These are phyloP conservation scores for Aspergillus brunneoviolaceus DNA, from an alignment of 2,329 filamentous ascomycete species.

Conservation along the genomic window DNA sequence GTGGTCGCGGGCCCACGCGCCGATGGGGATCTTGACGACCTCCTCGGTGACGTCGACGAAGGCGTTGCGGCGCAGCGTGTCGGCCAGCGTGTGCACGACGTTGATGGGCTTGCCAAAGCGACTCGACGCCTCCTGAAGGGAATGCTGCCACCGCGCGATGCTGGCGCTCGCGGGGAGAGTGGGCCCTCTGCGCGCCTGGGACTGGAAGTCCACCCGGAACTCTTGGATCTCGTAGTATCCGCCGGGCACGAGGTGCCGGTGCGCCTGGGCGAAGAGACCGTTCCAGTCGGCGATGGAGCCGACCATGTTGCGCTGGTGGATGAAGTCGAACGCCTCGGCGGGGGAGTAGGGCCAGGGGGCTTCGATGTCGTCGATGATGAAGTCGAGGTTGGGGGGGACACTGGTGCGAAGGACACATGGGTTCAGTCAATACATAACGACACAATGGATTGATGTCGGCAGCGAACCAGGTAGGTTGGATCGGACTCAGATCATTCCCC, in stretches of 20 bases:
- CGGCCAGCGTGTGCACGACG: slow-evolving; percentile 24
- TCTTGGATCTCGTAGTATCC: slow-evolving; percentile 33
- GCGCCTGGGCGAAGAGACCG: slow-evolving; percentile 20
- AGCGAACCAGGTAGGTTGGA: slow-evolving; percentile 33
- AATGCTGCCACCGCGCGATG: slow-evolving; percentile 24
- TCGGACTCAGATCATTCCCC: slow-evolving; percentile 42
- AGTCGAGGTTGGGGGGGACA: slow-evolving; percentile 32
- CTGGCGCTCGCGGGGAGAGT: slow-evolving; percentile 14
- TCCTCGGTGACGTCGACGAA: slow-evolving; percentile 34
- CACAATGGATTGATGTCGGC: background rate
- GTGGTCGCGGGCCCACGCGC: slow-evolving; percentile 31
- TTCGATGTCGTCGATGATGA: slow-evolving; percentile 35
- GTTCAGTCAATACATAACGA: too few species aligned
- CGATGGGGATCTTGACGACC: slow-evolving; percentile 29
- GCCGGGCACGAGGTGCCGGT: slow-evolving; percentile 27
- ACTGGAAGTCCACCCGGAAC: slow-evolving; percentile 23
- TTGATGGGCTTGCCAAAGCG: slow-evolving; percentile 26
- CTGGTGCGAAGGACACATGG: background rate
- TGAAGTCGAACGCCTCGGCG: slow-evolving; percentile 29
- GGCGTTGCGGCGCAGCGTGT: slow-evolving; percentile 31
- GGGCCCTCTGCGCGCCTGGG: slow-evolving; percentile 15
- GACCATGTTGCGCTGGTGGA: slow-evolving; percentile 31
- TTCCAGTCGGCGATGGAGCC: slow-evolving; percentile 25
- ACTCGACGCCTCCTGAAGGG: slow-evolving; percentile 21
- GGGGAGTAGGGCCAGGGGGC: slow-evolving; percentile 26